These are phyloP conservation scores for Haemoproteus tartakovskyi DNA, from an alignment of 169 alveolate species.

Conservation along the genomic window DNA sequence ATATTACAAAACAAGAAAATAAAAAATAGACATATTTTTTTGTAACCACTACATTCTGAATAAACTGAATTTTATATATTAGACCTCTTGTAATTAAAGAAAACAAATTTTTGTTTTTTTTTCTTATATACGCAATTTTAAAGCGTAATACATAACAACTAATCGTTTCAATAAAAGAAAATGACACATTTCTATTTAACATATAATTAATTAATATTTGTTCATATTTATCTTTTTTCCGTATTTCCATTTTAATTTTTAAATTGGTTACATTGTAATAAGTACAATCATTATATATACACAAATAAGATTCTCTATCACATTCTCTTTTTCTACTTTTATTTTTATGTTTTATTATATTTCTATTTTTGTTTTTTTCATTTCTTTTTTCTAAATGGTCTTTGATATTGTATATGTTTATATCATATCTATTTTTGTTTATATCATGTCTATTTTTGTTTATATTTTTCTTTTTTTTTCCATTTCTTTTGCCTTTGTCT, in stretches of 20 bases:
- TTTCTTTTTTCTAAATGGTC: no score
- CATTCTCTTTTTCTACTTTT: no score
- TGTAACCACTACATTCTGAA: conserved; percentile 15
- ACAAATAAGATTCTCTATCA: conserved; percentile 1
- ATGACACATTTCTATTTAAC: conserved; percentile 24
- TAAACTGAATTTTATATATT: conserved; percentile 14
- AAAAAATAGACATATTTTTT: conserved; percentile 30
- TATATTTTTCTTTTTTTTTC: no score
- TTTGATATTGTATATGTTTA: no score
- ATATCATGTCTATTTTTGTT: no score
- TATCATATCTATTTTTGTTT: no score
- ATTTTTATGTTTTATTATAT: no score
- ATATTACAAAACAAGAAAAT: conserved; percentile 14
- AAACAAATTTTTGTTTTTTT: conserved; percentile 27
- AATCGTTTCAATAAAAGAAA: conserved; percentile 8
- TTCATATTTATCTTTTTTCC: conserved; percentile 25
- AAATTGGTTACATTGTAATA: conserved; percentile 8
- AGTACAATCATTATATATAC: conserved; percentile 38
- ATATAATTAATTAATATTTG: conserved; percentile 3
- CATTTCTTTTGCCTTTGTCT: no score
- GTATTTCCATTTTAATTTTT: conserved; percentile 1
- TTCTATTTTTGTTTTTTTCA: no score
- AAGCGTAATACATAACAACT: conserved; percentile 16
- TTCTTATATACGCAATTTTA: conserved; percentile 40
- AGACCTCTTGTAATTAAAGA: neutral